These are phyloP conservation scores for Brassica carinata DNA, from an alignment of 345 rosid genomes.

Conservation along the genomic window DNA sequence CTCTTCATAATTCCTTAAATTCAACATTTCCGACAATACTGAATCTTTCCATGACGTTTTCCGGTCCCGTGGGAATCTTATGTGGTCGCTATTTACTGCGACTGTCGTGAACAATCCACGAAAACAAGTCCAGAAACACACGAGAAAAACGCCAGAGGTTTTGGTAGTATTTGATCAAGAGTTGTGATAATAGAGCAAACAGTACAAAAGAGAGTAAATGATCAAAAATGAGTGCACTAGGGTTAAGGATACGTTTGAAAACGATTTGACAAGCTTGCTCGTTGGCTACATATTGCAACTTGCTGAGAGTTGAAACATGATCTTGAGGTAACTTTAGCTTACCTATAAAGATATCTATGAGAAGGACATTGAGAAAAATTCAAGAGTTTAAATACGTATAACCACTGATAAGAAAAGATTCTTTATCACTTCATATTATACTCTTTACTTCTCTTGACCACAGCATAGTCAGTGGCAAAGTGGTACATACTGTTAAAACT, in stretches of 20 bases:
- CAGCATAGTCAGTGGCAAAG: constrained; percentile 25
- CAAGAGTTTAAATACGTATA: neutral
- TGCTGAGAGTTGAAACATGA: constrained; percentile 25
- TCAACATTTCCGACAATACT: neutral
- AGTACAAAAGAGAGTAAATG: neutral
- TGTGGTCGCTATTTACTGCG: neutral
- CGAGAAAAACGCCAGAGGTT: neutral
- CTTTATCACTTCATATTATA: constrained; percentile 5
- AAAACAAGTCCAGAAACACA: constrained; percentile 16
- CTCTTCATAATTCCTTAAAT: neutral
- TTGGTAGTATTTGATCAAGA: neutral
- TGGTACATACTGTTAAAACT: constrained; percentile 34
- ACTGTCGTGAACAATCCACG: neutral
- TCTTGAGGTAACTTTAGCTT: constrained; percentile 14
- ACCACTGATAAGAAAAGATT: constrained; percentile 14
- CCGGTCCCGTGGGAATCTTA: neutral
- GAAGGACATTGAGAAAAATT: constrained; percentile 10
- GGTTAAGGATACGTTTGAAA: constrained; percentile 25
- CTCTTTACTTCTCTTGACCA: constrained; percentile 18
- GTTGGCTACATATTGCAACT: constrained; percentile 32
- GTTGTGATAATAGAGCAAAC: constrained; percentile 2
- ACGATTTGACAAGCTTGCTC: constrained; percentile 28
- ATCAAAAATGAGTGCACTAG: constrained; percentile 11
- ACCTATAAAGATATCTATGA: constrained; percentile 14
- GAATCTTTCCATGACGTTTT: neutral